phyloP scores from a whole-genome alignment of 1,139 yeast genomes.

The Pneumocystis sp. region DNA sequence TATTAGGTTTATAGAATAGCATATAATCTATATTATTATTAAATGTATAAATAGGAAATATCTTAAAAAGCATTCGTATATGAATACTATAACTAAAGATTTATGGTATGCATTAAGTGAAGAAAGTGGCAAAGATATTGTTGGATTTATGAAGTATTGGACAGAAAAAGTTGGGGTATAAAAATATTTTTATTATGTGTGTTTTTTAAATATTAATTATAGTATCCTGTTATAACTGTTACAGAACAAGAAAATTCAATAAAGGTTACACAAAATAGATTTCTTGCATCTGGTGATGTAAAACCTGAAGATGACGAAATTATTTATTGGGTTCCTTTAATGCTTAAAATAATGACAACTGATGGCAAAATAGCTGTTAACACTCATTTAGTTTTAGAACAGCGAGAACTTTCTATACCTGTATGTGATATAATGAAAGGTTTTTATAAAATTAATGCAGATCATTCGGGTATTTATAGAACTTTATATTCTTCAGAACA shows the following conservation, averaged over 20 bases:
- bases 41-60: slow-evolving; percentile 30
- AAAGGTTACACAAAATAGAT: slow-evolving; percentile 54
- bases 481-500: slow-evolving; percentile 63
- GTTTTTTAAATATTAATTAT: not conserved
- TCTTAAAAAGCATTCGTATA: slow-evolving; percentile 53
- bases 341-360: slow-evolving; percentile 52
- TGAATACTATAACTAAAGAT: slow-evolving; percentile 66
- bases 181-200: not conserved
- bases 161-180: slow-evolving; percentile 52
- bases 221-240: slow-evolving; percentile 60
- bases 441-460: slow-evolving; percentile 67
- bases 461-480: slow-evolving; percentile 72
- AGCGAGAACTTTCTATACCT: slow-evolving; percentile 31
- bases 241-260: slow-evolving; percentile 29
- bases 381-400: slow-evolving; percentile 21
- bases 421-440: slow-evolving; percentile 29
- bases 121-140: slow-evolving; percentile 62
- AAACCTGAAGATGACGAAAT: slow-evolving; percentile 54
- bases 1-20: slow-evolving; percentile 27
- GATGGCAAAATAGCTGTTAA: slow-evolving; percentile 40
- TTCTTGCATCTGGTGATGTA: slow-evolving; percentile 65
- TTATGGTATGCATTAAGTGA: slow-evolving; percentile 65
- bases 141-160: slow-evolving; percentile 64
- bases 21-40: not conserved
- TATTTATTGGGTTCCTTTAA: slow-evolving; percentile 72